A percentile compares a stretch with the other conserved stretches of the same genome.
Conservation (phyloP, 768 basidiomycete genomes). For the Lentinula raphanica region DNA sequence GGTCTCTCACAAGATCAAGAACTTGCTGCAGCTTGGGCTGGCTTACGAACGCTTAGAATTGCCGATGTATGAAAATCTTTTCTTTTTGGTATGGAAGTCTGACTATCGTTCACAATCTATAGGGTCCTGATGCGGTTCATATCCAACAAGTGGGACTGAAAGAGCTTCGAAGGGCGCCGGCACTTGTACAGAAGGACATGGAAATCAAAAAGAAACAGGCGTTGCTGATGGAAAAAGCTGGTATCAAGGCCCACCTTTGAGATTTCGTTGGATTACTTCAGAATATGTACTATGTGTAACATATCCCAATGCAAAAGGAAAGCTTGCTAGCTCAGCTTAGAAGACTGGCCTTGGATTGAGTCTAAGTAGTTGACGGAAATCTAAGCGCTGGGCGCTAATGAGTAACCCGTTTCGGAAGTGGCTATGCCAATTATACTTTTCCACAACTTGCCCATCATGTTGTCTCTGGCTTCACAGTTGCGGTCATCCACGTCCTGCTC, state of each 20-base stretch:
- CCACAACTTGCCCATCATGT: no score
- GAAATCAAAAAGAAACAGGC: slow-evolving; percentile 58
- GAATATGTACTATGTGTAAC: not conserved
- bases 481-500: not conserved
- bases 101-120: slow-evolving; percentile 6
- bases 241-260: slow-evolving; percentile 55
- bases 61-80: slow-evolving; percentile 55
- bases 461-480: not conserved
- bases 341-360: no score
- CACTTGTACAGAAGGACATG: slow-evolving; percentile 46
- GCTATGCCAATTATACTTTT: slow-evolving; percentile 1
- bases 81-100: slow-evolving; percentile 9
- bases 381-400: no score
- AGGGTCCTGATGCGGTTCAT: slow-evolving; percentile 55
- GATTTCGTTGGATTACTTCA: not conserved
- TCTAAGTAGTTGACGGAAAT: no score
- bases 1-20: slow-evolving; percentile 88
- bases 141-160: slow-evolving; percentile 91
- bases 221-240: slow-evolving; percentile 49
- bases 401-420: no score
- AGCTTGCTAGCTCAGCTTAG: no score
- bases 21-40: slow-evolving; percentile 73
- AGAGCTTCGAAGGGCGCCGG: slow-evolving; percentile 76
- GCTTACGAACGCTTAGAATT: slow-evolving; percentile 79
- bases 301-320: no score